Base-by-base conservation (phyloP, 2,329 filamentous ascomycete species). In the Paraphaeosphaeria sporulosa region DNA sequence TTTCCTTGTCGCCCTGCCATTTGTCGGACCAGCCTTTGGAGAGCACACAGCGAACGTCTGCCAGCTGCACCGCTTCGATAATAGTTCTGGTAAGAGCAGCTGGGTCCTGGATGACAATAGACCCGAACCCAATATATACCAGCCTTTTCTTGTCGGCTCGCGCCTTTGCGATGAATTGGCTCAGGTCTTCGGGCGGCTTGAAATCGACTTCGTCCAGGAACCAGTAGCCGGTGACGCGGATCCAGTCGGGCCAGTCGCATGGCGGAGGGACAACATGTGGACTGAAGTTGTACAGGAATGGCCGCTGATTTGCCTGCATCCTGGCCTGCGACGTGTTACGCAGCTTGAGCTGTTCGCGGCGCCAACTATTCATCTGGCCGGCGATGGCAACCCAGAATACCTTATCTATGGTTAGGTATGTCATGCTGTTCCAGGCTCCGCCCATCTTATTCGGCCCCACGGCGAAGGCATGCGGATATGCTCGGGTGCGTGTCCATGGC, bases 1-100 rank as follows among this genome's bases (percentile, higher is more conserved):
- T 30, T 12, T 15, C 85, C 19, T 86, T 55, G 10, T 57, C 56
- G 10, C 48, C 27, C 85, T 25, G 68, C 27, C 91, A 81, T 25
- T 94, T 89, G 75, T 98, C 94, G 1, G 93, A 97, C 95, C 95
- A 99, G 32, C 95, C 95, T 77, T 98, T 98, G 47, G 93, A 96
- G 10, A 99, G 82, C 62, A 99, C 93, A 76, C 95, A 98, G 62
- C 94, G 89, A 5, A 99, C 93, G 70, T 96, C 95, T 1, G 95
- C 93, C 76, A 94, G 96, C 51, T 89, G 79, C 0, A 99, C 94
- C 0, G 93, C 94, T 62, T 97, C 92, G 42, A 98, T 90, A 6
- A 99, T 92, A n/a, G 94, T 94, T 69, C 91, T 88, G 7, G 94
- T 98, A 81, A 99, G 87, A 65, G 92, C 92, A 58, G 87, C 89